phyloP scores from a whole-genome alignment of 1,284 basidiomycete species.

The Chalciporus piperatoides region DNA sequence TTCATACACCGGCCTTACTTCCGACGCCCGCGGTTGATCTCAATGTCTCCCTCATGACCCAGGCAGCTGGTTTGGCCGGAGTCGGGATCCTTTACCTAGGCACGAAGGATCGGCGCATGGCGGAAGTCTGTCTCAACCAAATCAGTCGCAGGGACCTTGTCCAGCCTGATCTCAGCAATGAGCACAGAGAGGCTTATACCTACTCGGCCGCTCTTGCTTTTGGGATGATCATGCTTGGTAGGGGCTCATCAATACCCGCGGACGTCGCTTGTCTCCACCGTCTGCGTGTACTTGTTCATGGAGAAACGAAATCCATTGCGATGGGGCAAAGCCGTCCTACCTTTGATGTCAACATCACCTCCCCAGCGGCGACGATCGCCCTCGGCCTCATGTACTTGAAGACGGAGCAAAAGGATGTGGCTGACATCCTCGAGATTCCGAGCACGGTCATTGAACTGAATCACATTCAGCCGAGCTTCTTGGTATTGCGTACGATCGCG shows the following conservation, averaged over 20 bases:
- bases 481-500: conserved; percentile 79
- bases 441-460: conserved; percentile 77
- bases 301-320: conserved; percentile 47
- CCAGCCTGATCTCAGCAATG: conserved; percentile 77
- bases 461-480: conserved; percentile 82
- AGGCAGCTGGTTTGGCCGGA: conserved; percentile 85
- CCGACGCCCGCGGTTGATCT: conserved; percentile 86
- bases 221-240: conserved; percentile 94
- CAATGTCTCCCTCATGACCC: conserved; percentile 86
- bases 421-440: conserved; percentile 81
- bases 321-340: conserved; percentile 40
- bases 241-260: conserved; percentile 72
- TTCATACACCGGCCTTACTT: conserved; percentile 90
- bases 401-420: conserved; percentile 80
- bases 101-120: conserved; percentile 85
- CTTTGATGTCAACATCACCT: conserved; percentile 85
- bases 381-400: conserved; percentile 91
- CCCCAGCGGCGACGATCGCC: conserved; percentile 87
- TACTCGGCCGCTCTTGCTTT: conserved; percentile 87
- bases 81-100: conserved; percentile 91
- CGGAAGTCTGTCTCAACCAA: conserved; percentile 85
- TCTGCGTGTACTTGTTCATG: conserved; percentile 69
- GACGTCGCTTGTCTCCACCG: conserved; percentile 68
- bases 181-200: conserved; percentile 89
- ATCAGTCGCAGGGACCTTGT: conserved; percentile 76